Percentiles rank a stretch among this genome's conserved stretches.
These are phyloP conservation scores for Mycena metata DNA, from an alignment of 768 basidiomycete genomes.

Conservation along the genomic window DNA sequence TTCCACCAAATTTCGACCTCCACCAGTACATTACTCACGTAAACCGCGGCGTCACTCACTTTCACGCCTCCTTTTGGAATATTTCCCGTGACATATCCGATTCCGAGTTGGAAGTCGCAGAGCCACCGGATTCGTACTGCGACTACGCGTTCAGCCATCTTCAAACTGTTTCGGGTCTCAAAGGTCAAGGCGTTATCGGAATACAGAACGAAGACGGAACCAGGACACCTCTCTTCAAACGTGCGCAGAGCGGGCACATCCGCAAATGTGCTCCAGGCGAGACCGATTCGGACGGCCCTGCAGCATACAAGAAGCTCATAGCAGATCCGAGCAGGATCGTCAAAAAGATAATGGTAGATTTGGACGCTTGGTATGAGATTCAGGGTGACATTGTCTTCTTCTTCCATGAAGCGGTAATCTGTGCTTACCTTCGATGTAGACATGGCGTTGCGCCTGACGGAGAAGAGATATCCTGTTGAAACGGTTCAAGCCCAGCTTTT, in stretches of 20 bases:
- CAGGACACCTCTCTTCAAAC: background rate
- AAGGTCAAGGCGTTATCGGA: background rate
- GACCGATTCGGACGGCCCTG: conserved; percentile 6
- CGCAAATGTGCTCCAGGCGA: conserved; percentile 2
- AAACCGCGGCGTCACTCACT: conserved; percentile 10
- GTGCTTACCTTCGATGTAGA: too few relatives aligned
- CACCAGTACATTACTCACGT: conserved; percentile 13
- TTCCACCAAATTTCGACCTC: background rate
- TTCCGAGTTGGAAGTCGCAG: background rate
- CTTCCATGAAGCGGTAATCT: too few relatives aligned
- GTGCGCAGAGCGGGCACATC: background rate
- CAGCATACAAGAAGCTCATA: background rate
- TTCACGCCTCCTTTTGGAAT: background rate
- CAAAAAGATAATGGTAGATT: too few relatives aligned
- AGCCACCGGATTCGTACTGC: background rate
- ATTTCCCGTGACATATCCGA: background rate
- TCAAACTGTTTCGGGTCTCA: background rate
- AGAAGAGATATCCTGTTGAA: too few relatives aligned
- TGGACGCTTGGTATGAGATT: too few relatives aligned
- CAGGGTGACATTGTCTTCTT: too few relatives aligned
- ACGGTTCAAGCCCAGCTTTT: too few relatives aligned
- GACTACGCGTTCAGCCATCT: background rate
- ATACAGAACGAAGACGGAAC: background rate
- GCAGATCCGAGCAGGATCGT: background rate
- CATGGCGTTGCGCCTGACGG: too few relatives aligned